A percentile compares a stretch with the other conserved stretches of the same genome.
Conservation (phyloP, 2,329 filamentous ascomycete species). For the Colletotrichum orbiculare region DNA sequence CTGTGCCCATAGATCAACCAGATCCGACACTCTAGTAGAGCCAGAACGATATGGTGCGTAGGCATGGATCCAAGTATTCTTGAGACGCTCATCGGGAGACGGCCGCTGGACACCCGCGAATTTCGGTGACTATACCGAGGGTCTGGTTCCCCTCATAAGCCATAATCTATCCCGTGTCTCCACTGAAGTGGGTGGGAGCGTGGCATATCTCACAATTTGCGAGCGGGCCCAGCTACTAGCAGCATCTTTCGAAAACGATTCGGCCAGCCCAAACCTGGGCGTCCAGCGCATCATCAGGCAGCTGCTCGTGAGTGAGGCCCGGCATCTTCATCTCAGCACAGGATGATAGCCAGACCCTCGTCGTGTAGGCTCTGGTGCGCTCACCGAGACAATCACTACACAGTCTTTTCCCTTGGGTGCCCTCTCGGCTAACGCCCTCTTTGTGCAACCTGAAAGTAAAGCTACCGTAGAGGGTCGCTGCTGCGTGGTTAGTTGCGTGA, state of each 20-base stretch:
- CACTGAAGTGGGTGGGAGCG: background rate
- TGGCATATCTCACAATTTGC: background rate
- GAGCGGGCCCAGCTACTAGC: background rate
- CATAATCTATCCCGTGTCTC: constrained; percentile 21
- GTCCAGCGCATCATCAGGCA: background rate
- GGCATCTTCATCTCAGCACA: background rate
- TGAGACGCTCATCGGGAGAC: constrained; percentile 31
- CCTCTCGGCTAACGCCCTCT: constrained; percentile 20
- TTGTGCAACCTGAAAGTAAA: constrained; percentile 17
- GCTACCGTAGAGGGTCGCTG: constrained; percentile 8
- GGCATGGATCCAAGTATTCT: background rate
- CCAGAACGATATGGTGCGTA: constrained; percentile 39
- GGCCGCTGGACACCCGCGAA: constrained; percentile 21
- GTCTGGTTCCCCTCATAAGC: constrained; percentile 26
- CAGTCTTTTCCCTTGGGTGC: constrained; percentile 1
- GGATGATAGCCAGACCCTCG: background rate
- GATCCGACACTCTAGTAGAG: constrained; percentile 40
- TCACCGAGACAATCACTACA: constrained; percentile 8
- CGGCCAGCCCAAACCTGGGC: background rate
- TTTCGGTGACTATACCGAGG: constrained; percentile 35
- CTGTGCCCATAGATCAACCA: constrained; percentile 37
- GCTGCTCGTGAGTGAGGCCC: constrained; percentile 1
- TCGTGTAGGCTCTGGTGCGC: background rate
- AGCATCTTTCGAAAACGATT: background rate
- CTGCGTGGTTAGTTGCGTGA: constrained; percentile 4